A percentile compares a stretch with the other conserved stretches of the same genome.
Conservation (phyloP, 352 stramenopile genomes). For the Phytophthora tubulina region DNA sequence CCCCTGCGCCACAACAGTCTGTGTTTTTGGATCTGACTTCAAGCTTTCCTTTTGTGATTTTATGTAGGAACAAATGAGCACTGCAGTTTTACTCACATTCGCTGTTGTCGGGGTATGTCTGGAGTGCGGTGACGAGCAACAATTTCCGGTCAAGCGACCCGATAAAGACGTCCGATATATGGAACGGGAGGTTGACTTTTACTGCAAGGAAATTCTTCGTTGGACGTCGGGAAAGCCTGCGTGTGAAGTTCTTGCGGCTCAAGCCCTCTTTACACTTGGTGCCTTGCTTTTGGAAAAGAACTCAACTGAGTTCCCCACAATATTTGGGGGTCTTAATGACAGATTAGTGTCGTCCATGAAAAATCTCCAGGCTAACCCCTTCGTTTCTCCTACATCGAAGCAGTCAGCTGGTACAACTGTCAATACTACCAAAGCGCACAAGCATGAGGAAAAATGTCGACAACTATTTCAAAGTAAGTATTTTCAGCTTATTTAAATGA, state of each 20-base stretch:
- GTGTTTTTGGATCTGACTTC: neutral
- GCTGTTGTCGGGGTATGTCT: slow-evolving; percentile 42
- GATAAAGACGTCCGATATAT: slow-evolving; percentile 52
- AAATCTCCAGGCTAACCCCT: slow-evolving; percentile 13
- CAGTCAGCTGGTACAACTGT: slow-evolving; percentile 3
- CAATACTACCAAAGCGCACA: slow-evolving; percentile 4
- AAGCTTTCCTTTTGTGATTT: slow-evolving; percentile 5
- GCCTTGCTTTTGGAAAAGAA: slow-evolving; percentile 52
- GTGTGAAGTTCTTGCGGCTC: slow-evolving; percentile 43
- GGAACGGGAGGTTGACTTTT: slow-evolving; percentile 79
- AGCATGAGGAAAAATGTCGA: slow-evolving; percentile 20
- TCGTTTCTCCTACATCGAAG: slow-evolving; percentile 2
- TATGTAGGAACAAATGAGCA: slow-evolving; percentile 32
- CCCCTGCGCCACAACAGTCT: neutral
- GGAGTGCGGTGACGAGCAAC: slow-evolving; percentile 40
- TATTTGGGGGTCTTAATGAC: slow-evolving; percentile 62
- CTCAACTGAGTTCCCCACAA: slow-evolving; percentile 56
- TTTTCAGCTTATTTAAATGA: neutral
- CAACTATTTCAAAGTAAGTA: slow-evolving; percentile 49
- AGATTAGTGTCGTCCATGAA: slow-evolving; percentile 44
- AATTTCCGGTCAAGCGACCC: slow-evolving; percentile 18
- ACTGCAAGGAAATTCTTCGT: slow-evolving; percentile 74
- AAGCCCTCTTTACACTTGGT: slow-evolving; percentile 64
- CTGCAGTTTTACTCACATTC: slow-evolving; percentile 43
- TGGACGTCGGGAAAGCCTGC: slow-evolving; percentile 37